Percentiles rank a stretch among this genome's conserved stretches.
phyloP scores from a whole-genome alignment of 352 stramenopile genomes.

The Albugo laibachii region DNA sequence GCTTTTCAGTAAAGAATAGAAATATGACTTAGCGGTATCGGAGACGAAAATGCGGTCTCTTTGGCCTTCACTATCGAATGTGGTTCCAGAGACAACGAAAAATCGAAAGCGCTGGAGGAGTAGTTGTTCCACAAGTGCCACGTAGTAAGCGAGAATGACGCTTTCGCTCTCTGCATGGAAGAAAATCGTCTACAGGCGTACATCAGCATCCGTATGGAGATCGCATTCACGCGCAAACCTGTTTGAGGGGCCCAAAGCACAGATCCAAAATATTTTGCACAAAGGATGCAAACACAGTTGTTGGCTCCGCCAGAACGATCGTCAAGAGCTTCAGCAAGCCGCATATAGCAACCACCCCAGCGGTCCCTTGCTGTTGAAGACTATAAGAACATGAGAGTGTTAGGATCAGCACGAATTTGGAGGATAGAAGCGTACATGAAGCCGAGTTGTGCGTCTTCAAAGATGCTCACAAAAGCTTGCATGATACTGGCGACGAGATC shows the following conservation, averaged over 20 bases:
- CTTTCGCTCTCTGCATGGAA: constrained; percentile 45
- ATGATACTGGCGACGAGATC: constrained; percentile 49
- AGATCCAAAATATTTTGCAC: constrained; percentile 57
- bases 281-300: constrained; percentile 45
- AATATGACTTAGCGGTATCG: constrained; percentile 47
- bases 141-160: constrained; percentile 43
- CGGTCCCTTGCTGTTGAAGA: constrained; percentile 32
- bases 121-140: constrained; percentile 48
- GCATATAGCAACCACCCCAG: constrained; percentile 47
- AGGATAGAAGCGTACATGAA: constrained; percentile 21
- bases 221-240: constrained; percentile 14
- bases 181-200: constrained; percentile 30
- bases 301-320: constrained; percentile 60
- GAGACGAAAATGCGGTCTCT: constrained; percentile 21
- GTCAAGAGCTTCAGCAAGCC: constrained; percentile 57
- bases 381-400: constrained; percentile 10
- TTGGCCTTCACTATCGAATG: not conserved
- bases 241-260: constrained; percentile 56
- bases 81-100: constrained; percentile 27
- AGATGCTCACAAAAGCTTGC: constrained; percentile 59
- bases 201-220: not conserved
- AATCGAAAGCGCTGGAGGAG: constrained; percentile 68
- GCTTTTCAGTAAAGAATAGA: constrained; percentile 58
- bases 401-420: not conserved
- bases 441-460: constrained; percentile 49